Evolutionary conservation across 257 asterid species (phyloP).

Genomic region (Lycium barbarum): DNA sequence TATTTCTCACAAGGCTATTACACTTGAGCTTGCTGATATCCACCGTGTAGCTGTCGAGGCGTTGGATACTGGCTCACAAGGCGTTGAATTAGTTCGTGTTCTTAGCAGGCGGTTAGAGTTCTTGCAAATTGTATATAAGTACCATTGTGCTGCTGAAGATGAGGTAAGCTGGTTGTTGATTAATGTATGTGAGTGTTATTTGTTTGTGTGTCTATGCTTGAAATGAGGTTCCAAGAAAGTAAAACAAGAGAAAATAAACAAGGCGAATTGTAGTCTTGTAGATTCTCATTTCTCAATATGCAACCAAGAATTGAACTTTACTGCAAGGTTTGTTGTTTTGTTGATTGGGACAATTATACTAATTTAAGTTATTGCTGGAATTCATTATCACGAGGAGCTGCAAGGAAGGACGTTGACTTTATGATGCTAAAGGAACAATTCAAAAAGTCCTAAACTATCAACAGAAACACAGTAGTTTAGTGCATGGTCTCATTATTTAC

Average conservation of each 20-base stretch:
- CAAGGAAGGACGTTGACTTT: constrained; percentile 24
- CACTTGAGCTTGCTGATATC: constrained; percentile 64
- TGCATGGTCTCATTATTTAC: background rate
- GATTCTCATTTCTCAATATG: constrained; percentile 3
- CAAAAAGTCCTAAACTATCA: constrained; percentile 17
- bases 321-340: background rate
- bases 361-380: background rate
- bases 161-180: constrained; percentile 54
- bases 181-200: background rate
- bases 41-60: constrained; percentile 62
- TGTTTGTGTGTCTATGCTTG: background rate
- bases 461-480: background rate
- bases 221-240: background rate
- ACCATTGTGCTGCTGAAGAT: constrained; percentile 85
- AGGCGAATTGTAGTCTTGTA: background rate
- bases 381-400: background rate
- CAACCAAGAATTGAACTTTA: background rate
- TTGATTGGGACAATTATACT: background rate
- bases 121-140: constrained; percentile 68
- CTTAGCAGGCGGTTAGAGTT: constrained; percentile 68
- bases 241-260: background rate
- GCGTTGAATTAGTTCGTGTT: constrained; percentile 48
- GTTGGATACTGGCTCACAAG: constrained; percentile 38
- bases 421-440: background rate
- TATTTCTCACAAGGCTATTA: constrained; percentile 75